phyloP scores from a whole-genome alignment of 2,329 filamentous ascomycete genomes.

The Daldinia sp. region DNA sequence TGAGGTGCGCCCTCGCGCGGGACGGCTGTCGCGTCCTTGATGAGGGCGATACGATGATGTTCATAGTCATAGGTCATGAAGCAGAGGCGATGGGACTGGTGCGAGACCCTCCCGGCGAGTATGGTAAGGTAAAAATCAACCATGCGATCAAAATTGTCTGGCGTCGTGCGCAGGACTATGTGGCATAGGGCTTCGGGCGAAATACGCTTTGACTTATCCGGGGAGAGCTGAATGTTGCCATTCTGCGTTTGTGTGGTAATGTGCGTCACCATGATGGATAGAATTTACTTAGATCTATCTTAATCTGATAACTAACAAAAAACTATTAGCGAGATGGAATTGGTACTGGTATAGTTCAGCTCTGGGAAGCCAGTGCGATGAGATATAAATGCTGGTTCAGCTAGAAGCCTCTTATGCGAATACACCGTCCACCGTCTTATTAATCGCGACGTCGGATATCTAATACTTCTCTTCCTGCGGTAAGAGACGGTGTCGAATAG shows the following conservation, averaged over 20 bases:
- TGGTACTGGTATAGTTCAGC: background rate
- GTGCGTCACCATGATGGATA: background rate
- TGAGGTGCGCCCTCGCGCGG: slow-evolving; percentile 10
- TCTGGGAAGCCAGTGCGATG: background rate
- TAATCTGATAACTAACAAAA: background rate
- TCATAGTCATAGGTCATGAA: slow-evolving; percentile 30
- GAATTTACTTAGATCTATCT: background rate
- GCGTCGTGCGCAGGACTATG: slow-evolving; percentile 24
- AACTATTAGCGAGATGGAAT: background rate
- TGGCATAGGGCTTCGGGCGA: slow-evolving; percentile 26
- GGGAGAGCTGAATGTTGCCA: background rate
- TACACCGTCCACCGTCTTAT: background rate
- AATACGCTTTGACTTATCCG: slow-evolving; percentile 12
- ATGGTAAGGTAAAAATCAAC: slow-evolving; percentile 24
- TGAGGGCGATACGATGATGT: slow-evolving; percentile 25
- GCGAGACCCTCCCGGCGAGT: slow-evolving; percentile 21
- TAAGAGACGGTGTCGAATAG: background rate
- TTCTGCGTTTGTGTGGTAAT: background rate
- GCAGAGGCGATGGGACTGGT: slow-evolving; percentile 20
- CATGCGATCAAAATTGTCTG: slow-evolving; percentile 20
- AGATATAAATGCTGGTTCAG: slow-evolving; percentile 6
- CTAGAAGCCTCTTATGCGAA: background rate
- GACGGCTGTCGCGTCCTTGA: slow-evolving; percentile 16
- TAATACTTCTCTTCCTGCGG: background rate
- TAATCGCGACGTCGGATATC: background rate